A percentile compares a stretch with the other conserved stretches of the same genome.
Conservation (phyloP, 2,329 filamentous ascomycete genomes). For the Cladosporium colombiae region DNA sequence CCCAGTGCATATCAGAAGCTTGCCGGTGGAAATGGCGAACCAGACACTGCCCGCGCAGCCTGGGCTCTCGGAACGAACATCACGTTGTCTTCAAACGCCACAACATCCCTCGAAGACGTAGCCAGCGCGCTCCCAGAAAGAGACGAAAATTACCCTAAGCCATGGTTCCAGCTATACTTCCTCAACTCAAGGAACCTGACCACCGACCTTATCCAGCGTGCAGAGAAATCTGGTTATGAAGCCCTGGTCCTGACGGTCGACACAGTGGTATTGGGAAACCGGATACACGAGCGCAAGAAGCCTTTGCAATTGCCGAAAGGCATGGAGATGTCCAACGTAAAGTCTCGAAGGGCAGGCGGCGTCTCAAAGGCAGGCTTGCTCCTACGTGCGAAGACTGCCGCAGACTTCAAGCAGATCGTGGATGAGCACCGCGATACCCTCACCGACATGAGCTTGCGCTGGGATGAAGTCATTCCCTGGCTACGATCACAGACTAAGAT, state of each 20-base stretch:
- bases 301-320: slow-evolving; percentile 23
- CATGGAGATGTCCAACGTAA: slow-evolving; percentile 30
- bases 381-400: slow-evolving; percentile 27
- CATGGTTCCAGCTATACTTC: slow-evolving; percentile 65
- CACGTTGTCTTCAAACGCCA: slow-evolving; percentile 41
- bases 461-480: slow-evolving; percentile 54
- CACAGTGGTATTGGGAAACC: slow-evolving; percentile 33
- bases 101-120: slow-evolving; percentile 54
- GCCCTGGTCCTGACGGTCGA: slow-evolving; percentile 19
- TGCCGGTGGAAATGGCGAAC: slow-evolving; percentile 33
- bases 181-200: slow-evolving; percentile 55
- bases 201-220: slow-evolving; percentile 50
- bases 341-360: slow-evolving; percentile 12
- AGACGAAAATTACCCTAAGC: slow-evolving; percentile 18
- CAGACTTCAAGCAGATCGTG: slow-evolving; percentile 25
- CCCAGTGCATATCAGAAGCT: slow-evolving; percentile 37
- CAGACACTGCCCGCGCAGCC: slow-evolving; percentile 34
- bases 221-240: slow-evolving; percentile 44
- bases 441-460: slow-evolving; percentile 33
- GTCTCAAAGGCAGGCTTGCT: slow-evolving; percentile 24
- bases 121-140: slow-evolving; percentile 46
- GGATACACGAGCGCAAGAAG: slow-evolving; percentile 35
- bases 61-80: slow-evolving; percentile 30
- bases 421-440: slow-evolving; percentile 20
- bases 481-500: slow-evolving; percentile 47